phyloP scores from a whole-genome alignment of 177 flowering plant genomes.

The Tripterygium wilfordii region DNA sequence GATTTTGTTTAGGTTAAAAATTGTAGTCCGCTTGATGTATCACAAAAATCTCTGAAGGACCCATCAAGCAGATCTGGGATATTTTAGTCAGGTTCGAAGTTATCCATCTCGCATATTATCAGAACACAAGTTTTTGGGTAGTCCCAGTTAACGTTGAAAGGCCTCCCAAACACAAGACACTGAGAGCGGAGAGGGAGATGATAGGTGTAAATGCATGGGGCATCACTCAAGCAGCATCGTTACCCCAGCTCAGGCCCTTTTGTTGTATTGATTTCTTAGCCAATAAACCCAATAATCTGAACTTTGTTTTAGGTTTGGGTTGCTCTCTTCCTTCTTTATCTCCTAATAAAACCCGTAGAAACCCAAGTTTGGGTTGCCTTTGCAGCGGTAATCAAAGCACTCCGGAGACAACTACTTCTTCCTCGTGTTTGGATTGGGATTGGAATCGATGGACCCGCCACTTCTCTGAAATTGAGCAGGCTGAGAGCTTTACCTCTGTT shows the following conservation, averaged over 20 bases:
- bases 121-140: too few relatives aligned
- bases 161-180: too few relatives aligned
- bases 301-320: slow-evolving; percentile 13
- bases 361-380: slow-evolving; percentile 18
- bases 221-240: slow-evolving; percentile 27
- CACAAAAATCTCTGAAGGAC: too few relatives aligned
- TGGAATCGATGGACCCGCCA: slow-evolving; percentile 85
- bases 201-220: slow-evolving; percentile 31
- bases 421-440: slow-evolving; percentile 57
- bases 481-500: slow-evolving; percentile 68
- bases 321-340: slow-evolving; percentile 8
- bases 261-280: slow-evolving; percentile 10
- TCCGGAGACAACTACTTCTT: background rate
- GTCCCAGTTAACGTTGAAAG: too few relatives aligned
- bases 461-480: slow-evolving; percentile 77
- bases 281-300: slow-evolving; percentile 15
- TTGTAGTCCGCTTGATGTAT: too few relatives aligned
- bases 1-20: too few relatives aligned
- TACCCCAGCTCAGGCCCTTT: slow-evolving; percentile 22
- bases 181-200: slow-evolving; percentile 32
- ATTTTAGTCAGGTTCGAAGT: too few relatives aligned
- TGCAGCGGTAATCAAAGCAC: slow-evolving; percentile 14
- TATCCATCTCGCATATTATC: too few relatives aligned
- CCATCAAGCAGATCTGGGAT: too few relatives aligned
- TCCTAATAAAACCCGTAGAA: slow-evolving; percentile 2